Evolutionary conservation across 129 eudicot species (phyloP), one percentile per base, ranked within the genome.

Genomic region (Lactuca sativa): DNA sequence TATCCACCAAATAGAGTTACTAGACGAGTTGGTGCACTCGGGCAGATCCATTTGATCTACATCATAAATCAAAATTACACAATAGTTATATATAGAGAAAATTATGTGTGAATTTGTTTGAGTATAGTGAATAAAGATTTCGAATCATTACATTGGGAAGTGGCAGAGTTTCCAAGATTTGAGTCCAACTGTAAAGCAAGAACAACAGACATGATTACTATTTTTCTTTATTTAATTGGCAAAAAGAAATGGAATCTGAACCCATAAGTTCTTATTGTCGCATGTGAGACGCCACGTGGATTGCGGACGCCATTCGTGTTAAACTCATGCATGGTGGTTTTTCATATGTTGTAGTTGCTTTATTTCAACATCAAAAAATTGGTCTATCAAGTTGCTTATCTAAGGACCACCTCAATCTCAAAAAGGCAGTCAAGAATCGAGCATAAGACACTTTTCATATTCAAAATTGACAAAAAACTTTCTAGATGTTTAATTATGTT

Each of bases 11-110:
- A 78, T 44, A 78, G 32, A 21, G 91, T 80, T 11, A 85, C 86
- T 44, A 85, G 92, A 59, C 96, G 96, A 76, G 85, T 81, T 62
- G 96, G 96, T 33, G 96, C 96, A 76, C 89, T 86, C 74, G 96
- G 92, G 78, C 92, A 89, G 59, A 89, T 89, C 91, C 96, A 89
- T 75, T 89, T 89, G 59, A 79, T 73, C 83, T 79, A 66, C 64
- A 72, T 15, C 51, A 55, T 25, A 57, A 37, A 71, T 36, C 6
- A 64, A 52, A 52, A 59, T 55, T 37, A 33, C 25, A 47, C 63
- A 34, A 57, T 47, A 9, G 13, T 9, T 44, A 47, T 32, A 25
- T 37, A 32, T 32, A 63, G 56, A 7, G 55, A 34, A 52, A 61
- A 5, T 38, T 13, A 41, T 47, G 44, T 11, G 48, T 49, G 52